phyloP scores from a whole-genome alignment of 2,329 filamentous ascomycete genomes.

The Ascochyta rabiei region DNA sequence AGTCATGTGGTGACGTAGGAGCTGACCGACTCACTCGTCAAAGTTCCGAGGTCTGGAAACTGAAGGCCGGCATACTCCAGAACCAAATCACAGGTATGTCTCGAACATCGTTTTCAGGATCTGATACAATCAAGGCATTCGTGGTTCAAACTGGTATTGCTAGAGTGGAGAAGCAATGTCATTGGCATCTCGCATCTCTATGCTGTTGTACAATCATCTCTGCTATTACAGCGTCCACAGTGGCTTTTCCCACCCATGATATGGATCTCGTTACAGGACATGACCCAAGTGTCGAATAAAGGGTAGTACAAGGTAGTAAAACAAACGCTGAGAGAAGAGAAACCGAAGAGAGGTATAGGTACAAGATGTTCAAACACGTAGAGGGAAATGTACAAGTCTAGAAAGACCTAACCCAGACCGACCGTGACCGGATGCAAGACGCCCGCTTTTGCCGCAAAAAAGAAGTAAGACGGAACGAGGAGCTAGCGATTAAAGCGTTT shows the following conservation, averaged over 20 bases:
- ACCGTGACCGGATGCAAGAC: constrained; percentile 46
- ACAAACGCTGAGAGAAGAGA: constrained; percentile 40
- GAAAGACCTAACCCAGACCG: constrained; percentile 35
- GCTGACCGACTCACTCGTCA: neutral
- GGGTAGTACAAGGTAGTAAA: constrained; percentile 38
- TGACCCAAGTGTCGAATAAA: constrained; percentile 28
- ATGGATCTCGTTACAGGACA: constrained; percentile 32
- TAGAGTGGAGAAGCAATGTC: constrained; percentile 42
- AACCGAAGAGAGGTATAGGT: constrained; percentile 44
- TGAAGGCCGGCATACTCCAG: neutral
- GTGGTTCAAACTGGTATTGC: constrained; percentile 21
- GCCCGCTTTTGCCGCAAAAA: constrained; percentile 45
- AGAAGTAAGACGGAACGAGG: constrained; percentile 29
- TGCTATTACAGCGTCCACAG: constrained; percentile 27
- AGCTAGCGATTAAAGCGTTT: constrained; percentile 41
- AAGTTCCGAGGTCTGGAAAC: constrained; percentile 1
- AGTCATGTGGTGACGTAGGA: constrained; percentile 8
- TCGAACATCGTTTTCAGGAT: too few species aligned
- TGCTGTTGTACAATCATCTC: constrained; percentile 34
- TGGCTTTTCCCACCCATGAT: constrained; percentile 27
- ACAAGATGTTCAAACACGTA: constrained; percentile 38
- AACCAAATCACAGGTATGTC: neutral
- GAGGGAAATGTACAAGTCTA: constrained; percentile 44
- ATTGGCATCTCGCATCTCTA: constrained; percentile 40
- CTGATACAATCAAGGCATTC: neutral